These are phyloP conservation scores for Wickerhamiella shivajii DNA, from an alignment of 805 yeast genomes.

Conservation along the genomic window DNA sequence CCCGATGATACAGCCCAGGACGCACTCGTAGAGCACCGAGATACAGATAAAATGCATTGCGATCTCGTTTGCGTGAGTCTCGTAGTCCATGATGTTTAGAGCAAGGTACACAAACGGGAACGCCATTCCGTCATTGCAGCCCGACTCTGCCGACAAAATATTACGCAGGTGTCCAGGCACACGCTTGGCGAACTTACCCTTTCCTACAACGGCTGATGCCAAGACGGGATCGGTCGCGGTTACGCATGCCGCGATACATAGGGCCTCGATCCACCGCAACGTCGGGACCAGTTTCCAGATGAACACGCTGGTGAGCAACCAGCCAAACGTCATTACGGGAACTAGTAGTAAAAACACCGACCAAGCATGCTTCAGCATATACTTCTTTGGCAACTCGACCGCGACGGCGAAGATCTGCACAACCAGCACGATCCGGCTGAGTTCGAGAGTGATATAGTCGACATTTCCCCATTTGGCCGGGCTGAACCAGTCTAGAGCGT, in stretches of 20 bases:
- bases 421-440: slow-evolving; percentile 68
- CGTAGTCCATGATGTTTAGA: slow-evolving; percentile 49
- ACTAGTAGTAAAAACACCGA: slow-evolving; percentile 60
- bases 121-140: slow-evolving; percentile 93
- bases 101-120: slow-evolving; percentile 73
- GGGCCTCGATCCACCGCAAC: slow-evolving; percentile 53
- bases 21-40: slow-evolving; percentile 68
- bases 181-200: slow-evolving; percentile 77
- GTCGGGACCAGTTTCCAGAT: slow-evolving; percentile 67
- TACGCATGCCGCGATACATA: slow-evolving; percentile 70
- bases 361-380: slow-evolving; percentile 71
- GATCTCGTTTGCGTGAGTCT: slow-evolving; percentile 50
- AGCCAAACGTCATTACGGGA: slow-evolving; percentile 84
- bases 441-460: slow-evolving; percentile 68
- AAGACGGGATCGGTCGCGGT: slow-evolving; percentile 93
- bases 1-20: slow-evolving; percentile 67
- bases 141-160: slow-evolving; percentile 70
- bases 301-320: slow-evolving; percentile 71
- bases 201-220: slow-evolving; percentile 92
- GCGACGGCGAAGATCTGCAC: slow-evolving; percentile 90
- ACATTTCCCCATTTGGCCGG: slow-evolving; percentile 79
- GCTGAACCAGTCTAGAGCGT: slow-evolving; percentile 66
- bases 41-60: slow-evolving; percentile 67
- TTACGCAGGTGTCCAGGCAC: slow-evolving; percentile 89
- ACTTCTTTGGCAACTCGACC: slow-evolving; percentile 80